These are phyloP conservation scores for Evernia prunastri DNA, from an alignment of 495 filamentous ascomycete genomes.

Conservation along the genomic window DNA sequence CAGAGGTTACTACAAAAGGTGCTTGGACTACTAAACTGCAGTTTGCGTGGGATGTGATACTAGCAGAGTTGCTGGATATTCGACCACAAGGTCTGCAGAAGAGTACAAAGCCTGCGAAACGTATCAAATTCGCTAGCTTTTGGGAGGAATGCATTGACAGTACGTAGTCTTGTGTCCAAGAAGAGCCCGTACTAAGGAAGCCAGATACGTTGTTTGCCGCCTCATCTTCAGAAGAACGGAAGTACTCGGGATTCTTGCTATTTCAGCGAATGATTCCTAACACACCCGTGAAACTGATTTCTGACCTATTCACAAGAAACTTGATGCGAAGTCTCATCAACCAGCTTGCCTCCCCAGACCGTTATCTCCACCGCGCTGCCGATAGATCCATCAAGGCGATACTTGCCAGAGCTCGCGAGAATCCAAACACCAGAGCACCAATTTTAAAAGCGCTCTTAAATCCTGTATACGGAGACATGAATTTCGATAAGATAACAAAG, in stretches of 20 bases:
- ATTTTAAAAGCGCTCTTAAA: slow-evolving; percentile 61
- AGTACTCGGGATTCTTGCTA: slow-evolving; percentile 84
- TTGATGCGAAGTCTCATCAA: slow-evolving; percentile 78
- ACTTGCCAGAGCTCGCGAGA: slow-evolving; percentile 54
- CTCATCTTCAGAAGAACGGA: slow-evolving; percentile 75
- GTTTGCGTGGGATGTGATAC: slow-evolving; percentile 80
- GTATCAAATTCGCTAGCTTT: slow-evolving; percentile 60
- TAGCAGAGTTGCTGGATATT: slow-evolving; percentile 41
- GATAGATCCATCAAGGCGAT: slow-evolving; percentile 64
- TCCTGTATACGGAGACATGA: slow-evolving; percentile 55
- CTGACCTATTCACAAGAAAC: slow-evolving; percentile 68
- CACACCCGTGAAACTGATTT: slow-evolving; percentile 41
- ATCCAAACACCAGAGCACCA: slow-evolving; percentile 52
- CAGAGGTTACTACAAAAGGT: slow-evolving; percentile 46
- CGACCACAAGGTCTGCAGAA: slow-evolving; percentile 24
- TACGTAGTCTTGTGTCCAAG: slow-evolving; percentile 39
- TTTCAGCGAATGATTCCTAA: slow-evolving; percentile 63
- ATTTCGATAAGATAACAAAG: slow-evolving; percentile 82
- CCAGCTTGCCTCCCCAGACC: slow-evolving; percentile 74
- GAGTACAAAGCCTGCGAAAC: slow-evolving; percentile 31
- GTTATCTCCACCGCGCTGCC: slow-evolving; percentile 78
- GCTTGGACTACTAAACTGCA: slow-evolving; percentile 73
- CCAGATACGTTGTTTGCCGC: slow-evolving; percentile 74
- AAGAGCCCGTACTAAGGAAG: slow-evolving; percentile 6
- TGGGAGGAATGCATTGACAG: slow-evolving; percentile 88